Base-by-base conservation (phyloP, 768 basidiomycete species). In the Collybia sp. region DNA sequence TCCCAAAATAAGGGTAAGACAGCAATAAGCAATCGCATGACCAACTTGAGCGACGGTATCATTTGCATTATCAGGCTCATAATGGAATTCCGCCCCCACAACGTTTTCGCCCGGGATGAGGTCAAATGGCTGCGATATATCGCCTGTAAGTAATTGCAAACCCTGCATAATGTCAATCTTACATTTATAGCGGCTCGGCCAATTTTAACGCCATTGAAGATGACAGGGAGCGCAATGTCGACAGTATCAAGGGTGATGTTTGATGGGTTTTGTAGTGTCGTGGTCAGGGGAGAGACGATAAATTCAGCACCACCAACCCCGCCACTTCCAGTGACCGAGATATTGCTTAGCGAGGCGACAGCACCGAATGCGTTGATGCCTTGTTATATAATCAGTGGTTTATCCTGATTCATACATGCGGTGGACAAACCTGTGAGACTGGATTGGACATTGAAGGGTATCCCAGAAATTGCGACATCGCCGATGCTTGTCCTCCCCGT, bases 301-400 rank as follows among this genome's bases (percentile, higher is more conserved):
- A 70, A 88, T 59, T 84, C 65, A 49, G 67, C 68, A 5, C 82
- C 82, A n/a, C 75, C 77, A 42, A 60, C 65, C 35, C 82, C 82
- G 32, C 85, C 84, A 53, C 84, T 84, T 18, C 83, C 85, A 15
- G 70, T 66, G 30, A 87, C 77, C 4, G 70, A 68, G 30, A 86
- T 75, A 45, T 87, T 75, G 58, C 66, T 71, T 40, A 86, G 63
- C 1, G 54, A 30, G 1, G 82, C 79, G 6, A 61, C 67, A 41
- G 72, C 70, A 20, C 72, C 80, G 54, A 87, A 87, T 3, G 73
- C 66, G 51, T 76, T 72, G 51, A 88, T 79, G 17, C 80, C 84
- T 79, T 48, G 30, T 17, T 39, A 20, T 12, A 41, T 44, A 6
- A 39, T 49, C 8, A 17, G 42, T 5, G 15, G 18, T n/a, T 19